Evolutionary conservation across 257 asterid genomes (phyloP).

Genomic region (Fraxinus americana): DNA sequence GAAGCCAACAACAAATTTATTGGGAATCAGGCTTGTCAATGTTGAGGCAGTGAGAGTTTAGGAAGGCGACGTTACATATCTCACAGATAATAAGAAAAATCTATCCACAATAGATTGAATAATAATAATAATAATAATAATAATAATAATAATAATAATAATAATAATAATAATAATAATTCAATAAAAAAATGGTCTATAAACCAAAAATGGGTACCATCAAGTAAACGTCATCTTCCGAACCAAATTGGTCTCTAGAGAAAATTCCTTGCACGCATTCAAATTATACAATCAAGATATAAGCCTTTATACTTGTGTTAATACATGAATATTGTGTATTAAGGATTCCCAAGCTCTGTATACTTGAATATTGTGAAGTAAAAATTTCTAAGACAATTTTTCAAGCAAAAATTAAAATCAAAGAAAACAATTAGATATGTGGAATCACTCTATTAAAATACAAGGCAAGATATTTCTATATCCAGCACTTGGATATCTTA

Average conservation of each 20-base stretch:
- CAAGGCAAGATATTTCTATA: constrained; percentile 4
- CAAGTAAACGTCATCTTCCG: constrained; percentile 16
- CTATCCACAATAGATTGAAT: not conserved
- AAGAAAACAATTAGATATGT: constrained; percentile 7
- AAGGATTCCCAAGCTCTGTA: constrained; percentile 8
- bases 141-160: too few relatives aligned
- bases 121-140: too few relatives aligned
- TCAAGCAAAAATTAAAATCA: not conserved
- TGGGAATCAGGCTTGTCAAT: not conserved
- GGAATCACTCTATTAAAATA: not conserved
- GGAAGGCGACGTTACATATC: not conserved
- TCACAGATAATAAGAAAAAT: constrained; percentile 13
- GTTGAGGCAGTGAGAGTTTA: not conserved
- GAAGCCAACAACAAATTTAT: not conserved
- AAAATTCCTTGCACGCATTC: not conserved
- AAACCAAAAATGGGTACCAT: not conserved
- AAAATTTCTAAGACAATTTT: constrained; percentile 8
- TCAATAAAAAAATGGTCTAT: not conserved
- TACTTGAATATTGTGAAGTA: not conserved
- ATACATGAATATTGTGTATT: not conserved
- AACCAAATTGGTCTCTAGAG: not conserved
- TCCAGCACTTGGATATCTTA: constrained; percentile 4
- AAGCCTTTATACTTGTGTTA: not conserved
- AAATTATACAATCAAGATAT: not conserved
- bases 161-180: too few relatives aligned